These are phyloP conservation scores for Mrakia hoshinonis DNA, from an alignment of 768 basidiomycete species.

Conservation along the genomic window DNA sequence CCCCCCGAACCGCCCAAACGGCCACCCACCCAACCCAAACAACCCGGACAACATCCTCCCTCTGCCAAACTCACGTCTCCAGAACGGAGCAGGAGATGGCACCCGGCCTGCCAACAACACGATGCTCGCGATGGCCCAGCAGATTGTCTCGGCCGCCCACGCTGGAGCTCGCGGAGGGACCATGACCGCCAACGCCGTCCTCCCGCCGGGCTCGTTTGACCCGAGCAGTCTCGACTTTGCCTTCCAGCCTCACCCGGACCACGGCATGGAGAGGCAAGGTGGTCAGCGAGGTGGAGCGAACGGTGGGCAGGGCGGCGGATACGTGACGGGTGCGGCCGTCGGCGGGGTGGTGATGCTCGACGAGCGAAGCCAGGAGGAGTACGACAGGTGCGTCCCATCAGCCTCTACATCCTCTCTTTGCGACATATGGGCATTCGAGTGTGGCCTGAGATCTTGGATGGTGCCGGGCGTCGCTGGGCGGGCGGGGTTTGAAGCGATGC, in stretches of 20 bases:
- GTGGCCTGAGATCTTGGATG: too few relatives aligned
- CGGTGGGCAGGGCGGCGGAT: constrained; percentile 32
- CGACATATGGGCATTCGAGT: background rate
- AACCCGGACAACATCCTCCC: constrained; percentile 10
- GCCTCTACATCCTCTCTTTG: too few relatives aligned
- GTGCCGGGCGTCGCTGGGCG: too few relatives aligned
- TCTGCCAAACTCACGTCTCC: constrained; percentile 1
- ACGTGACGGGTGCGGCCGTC: constrained; percentile 27
- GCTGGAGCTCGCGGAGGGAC: constrained; percentile 37
- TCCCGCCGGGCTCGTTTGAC: constrained; percentile 41
- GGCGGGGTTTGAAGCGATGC: too few relatives aligned
- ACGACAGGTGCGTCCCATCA: constrained; percentile 29
- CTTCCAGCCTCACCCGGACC: constrained; percentile 38
- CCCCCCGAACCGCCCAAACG: constrained; percentile 39
- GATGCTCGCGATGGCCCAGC: constrained; percentile 62
- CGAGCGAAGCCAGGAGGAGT: constrained; percentile 28
- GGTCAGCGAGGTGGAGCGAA: constrained; percentile 29
- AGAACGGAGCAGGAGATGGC: background rate
- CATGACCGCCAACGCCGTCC: constrained; percentile 17
- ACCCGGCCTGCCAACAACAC: constrained; percentile 45
- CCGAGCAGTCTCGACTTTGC: constrained; percentile 42
- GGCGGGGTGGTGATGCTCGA: constrained; percentile 30
- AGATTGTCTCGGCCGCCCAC: constrained; percentile 45
- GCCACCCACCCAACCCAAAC: constrained; percentile 14
- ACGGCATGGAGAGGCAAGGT: constrained; percentile 33